Evolutionary conservation across 2,329 filamentous ascomycete species (phyloP), one percentile per base, ranked within the genome.

Genomic region (Aspergillus sp.): DNA sequence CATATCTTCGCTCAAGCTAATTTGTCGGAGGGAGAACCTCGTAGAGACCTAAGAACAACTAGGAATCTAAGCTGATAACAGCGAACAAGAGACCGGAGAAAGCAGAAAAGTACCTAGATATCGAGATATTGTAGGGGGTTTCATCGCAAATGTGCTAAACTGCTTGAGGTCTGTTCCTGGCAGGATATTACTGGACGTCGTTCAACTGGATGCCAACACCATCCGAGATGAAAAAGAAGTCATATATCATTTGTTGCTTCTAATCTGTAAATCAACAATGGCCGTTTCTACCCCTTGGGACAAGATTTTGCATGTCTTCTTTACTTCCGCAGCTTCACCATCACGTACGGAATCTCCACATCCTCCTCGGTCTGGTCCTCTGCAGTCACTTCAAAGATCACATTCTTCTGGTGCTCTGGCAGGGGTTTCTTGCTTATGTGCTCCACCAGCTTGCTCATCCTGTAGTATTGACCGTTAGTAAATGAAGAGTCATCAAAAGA

Each of bases 321-420:
- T 44, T 60, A 63, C 55, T 79, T 76, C 53, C 74, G 67, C 59
- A 91, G 76, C 77, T 87, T 93, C 60, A 96, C 85, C 85, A 93
- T 95, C 65, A 97, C 90, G 71, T 96, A 97, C 3, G 94, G 94
- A 60, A 97, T 88, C 75, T 99, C 94, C 1, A 97, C 93, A 70
- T 99, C 94, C 75, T 97, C 90, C 58, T 89, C 93, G 3, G 84
- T 86, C 66, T 84, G 77, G 67, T 97, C 94, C 70, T 97, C 93
- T 0, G 88, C 90, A 6, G 94, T 95, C 60, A 96, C 88, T 77
- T 97, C 94, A 67, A 97, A 95, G 63, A 97, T 96, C 57, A 97
- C 84, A 65, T 96, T 93, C 80, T 89, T 94, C 77, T 96, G 90
- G 69, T 97, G 93, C 3, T 84, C 82, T 0, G 94, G 93, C 52